Evolutionary conservation across 169 alveolate genomes (phyloP).

Genomic region (Eimeria brunetti): DNA sequence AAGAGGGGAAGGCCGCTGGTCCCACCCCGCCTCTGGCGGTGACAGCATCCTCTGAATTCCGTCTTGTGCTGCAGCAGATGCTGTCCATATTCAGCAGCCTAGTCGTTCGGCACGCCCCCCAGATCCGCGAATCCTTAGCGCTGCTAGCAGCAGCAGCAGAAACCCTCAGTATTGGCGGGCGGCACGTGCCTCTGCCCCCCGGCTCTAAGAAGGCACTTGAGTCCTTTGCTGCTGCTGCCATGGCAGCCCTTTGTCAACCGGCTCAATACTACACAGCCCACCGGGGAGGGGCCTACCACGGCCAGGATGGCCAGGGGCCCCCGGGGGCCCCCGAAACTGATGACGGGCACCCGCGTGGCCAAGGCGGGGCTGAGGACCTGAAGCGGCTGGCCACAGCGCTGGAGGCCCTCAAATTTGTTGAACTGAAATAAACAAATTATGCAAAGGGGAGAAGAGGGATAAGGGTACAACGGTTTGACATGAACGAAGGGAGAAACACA

Average conservation of each 20-base stretch:
- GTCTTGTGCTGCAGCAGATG: slow-evolving; percentile 27
- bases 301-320: background rate
- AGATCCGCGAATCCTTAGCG: slow-evolving; percentile 49
- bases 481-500: background rate
- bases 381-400: slow-evolving; percentile 45
- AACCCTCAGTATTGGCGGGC: slow-evolving; percentile 23
- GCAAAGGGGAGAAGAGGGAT: too few relatives aligned
- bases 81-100: slow-evolving; percentile 28
- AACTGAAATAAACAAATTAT: background rate
- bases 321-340: too few relatives aligned
- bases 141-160: slow-evolving; percentile 64
- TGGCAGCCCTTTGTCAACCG: slow-evolving; percentile 61
- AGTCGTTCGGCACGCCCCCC: slow-evolving; percentile 34
- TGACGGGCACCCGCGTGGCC: too few relatives aligned
- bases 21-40: background rate
- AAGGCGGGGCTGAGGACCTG: slow-evolving; percentile 59
- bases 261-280: background rate
- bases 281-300: background rate
- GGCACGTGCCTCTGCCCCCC: slow-evolving; percentile 22
- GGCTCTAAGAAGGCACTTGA: slow-evolving; percentile 59
- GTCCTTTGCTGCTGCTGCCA: slow-evolving; percentile 57
- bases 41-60: slow-evolving; percentile 26
- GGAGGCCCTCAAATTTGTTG: slow-evolving; percentile 59
- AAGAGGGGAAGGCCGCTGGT: background rate
- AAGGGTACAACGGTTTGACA: background rate